Percentiles rank a stretch among this genome's conserved stretches.
Conservation (phyloP, 371 early-diverging fungal species). For the Paraphysoderma sedebokerense region DNA sequence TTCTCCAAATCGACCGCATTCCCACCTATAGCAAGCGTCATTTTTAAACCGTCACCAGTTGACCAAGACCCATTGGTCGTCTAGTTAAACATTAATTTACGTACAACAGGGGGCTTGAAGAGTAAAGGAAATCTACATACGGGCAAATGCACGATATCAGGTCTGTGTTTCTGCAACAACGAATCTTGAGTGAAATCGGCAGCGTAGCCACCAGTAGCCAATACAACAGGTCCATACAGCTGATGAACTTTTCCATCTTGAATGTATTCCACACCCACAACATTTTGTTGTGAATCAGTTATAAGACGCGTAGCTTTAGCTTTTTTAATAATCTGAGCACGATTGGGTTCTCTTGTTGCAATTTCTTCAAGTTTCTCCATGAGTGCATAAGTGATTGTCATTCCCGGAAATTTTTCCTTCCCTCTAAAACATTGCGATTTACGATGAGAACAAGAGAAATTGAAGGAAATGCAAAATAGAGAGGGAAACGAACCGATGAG, state of each 20-base stretch:
- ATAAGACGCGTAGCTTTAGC: conserved; percentile 39
- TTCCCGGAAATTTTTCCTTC: conserved; percentile 82
- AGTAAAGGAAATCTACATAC: too few species aligned
- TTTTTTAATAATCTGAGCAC: conserved; percentile 60
- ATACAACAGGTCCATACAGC: conserved; percentile 25
- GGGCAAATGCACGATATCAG: conserved; percentile 8
- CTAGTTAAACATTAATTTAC: too few species aligned
- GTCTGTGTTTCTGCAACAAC: too few species aligned
- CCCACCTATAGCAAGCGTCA: conserved; percentile 66
- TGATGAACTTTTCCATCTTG: conserved; percentile 12
- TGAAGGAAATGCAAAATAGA: too few species aligned
- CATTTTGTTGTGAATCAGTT: conserved; percentile 11
- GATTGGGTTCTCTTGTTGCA: conserved; percentile 41
- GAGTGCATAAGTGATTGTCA: conserved; percentile 87
- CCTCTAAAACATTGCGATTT: too few species aligned
- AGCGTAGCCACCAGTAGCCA: too few species aligned
- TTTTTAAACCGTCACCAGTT: conserved; percentile 91
- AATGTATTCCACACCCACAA: conserved; percentile 25
- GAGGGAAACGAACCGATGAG: too few species aligned
- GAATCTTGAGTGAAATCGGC: too few species aligned
- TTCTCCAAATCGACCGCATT: conserved; percentile 84
- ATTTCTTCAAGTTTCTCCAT: conserved; percentile 73
- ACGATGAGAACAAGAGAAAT: too few species aligned
- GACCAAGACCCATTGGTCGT: conserved; percentile 91
- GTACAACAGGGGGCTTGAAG: too few species aligned